Evolutionary conservation across 495 filamentous ascomycete species (phyloP).

Genomic region (Wilcoxina mikolae): DNA sequence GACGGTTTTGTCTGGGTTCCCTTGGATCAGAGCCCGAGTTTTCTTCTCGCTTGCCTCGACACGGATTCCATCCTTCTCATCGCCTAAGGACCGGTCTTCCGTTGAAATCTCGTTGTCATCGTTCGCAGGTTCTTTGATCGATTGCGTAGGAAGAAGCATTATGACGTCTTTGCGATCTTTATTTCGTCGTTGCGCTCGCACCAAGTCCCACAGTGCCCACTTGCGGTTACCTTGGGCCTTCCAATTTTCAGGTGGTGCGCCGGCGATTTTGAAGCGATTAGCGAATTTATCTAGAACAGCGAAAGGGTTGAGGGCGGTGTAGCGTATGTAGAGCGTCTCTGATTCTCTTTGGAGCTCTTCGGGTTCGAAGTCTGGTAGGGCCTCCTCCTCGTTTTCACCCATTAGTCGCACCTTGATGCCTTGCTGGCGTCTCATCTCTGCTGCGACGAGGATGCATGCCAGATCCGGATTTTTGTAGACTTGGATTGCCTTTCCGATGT

Average conservation of each 20-base stretch:
- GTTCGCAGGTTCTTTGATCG: neutral
- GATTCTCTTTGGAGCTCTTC: neutral
- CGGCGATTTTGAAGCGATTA: neutral
- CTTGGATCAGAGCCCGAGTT: neutral
- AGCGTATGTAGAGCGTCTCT: neutral
- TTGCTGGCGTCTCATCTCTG: neutral
- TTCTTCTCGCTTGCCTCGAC: neutral
- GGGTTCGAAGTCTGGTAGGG: neutral
- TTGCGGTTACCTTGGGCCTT: neutral
- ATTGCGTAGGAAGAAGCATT: neutral
- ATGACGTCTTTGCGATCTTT: neutral
- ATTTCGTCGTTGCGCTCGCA: neutral
- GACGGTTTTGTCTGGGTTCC: neutral
- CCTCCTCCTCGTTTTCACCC: neutral
- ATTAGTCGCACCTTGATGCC: neutral
- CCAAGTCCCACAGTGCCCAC: conserved; percentile 6
- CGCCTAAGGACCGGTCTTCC: neutral
- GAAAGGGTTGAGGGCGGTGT: neutral
- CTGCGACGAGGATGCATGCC: neutral
- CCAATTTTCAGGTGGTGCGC: neutral
- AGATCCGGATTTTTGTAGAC: neutral
- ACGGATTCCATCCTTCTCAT: neutral
- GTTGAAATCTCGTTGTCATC: neutral
- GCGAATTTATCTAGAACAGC: neutral
- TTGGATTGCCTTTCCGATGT: conserved; percentile 1